Evolutionary conservation across 352 stramenopile species (phyloP).

Genomic region (Globisporangium acanthophoron): DNA sequence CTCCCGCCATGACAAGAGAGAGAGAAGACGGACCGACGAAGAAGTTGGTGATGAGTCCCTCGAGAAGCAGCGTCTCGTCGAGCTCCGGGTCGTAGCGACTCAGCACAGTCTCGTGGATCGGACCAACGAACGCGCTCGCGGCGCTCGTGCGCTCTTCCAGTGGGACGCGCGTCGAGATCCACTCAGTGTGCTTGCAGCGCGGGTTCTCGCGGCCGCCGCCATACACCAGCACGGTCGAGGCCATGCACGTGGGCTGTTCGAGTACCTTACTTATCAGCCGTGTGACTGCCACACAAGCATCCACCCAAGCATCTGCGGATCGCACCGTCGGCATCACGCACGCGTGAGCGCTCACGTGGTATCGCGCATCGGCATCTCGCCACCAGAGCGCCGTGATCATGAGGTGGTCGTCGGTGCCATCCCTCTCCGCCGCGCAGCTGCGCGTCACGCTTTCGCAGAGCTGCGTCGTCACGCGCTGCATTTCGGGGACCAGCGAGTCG

Average conservation of each 20-base stretch:
- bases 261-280: neutral
- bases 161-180: slow-evolving; percentile 48
- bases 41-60: slow-evolving; percentile 79
- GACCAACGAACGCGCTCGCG: slow-evolving; percentile 14
- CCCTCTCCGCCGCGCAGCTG: slow-evolving; percentile 7
- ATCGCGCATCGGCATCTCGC: slow-evolving; percentile 4
- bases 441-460: slow-evolving; percentile 4
- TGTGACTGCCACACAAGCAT: neutral
- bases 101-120: slow-evolving; percentile 61
- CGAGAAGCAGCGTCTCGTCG: slow-evolving; percentile 38
- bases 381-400: slow-evolving; percentile 74
- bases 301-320: neutral
- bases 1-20: neutral
- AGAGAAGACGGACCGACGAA: slow-evolving; percentile 47
- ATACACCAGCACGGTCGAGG: slow-evolving; percentile 42
- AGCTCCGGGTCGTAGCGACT: slow-evolving; percentile 12
- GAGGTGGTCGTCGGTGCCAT: slow-evolving; percentile 17
- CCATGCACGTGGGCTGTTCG: slow-evolving; percentile 19
- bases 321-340: slow-evolving; percentile 42
- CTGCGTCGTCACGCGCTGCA: slow-evolving; percentile 15
- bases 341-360: slow-evolving; percentile 39
- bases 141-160: slow-evolving; percentile 33
- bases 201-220: slow-evolving; percentile 38
- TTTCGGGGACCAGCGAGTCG: neutral
- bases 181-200: slow-evolving; percentile 64